A percentile compares a stretch with the other conserved stretches of the same genome.
These are phyloP conservation scores for Hymenoscyphus scutula DNA, from an alignment of 2,329 filamentous ascomycete species.

Conservation along the genomic window DNA sequence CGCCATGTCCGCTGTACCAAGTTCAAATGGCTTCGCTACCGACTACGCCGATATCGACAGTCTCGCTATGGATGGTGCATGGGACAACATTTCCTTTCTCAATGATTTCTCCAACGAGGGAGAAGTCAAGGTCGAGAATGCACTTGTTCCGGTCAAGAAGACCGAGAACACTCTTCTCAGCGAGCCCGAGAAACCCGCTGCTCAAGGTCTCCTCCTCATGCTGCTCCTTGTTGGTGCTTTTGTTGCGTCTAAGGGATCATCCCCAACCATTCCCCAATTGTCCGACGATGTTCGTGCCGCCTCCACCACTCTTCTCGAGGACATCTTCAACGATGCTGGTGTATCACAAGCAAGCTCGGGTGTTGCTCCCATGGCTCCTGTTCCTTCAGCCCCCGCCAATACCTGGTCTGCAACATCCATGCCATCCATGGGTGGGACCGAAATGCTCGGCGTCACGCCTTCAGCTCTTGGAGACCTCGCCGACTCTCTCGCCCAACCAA, in stretches of 20 bases:
- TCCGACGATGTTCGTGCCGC: constrained; percentile 78
- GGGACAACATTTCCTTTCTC: constrained; percentile 80
- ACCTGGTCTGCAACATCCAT: constrained; percentile 44
- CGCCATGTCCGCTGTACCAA: constrained; percentile 50
- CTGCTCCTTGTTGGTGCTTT: constrained; percentile 95
- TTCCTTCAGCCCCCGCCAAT: constrained; percentile 52
- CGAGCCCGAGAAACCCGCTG: constrained; percentile 61
- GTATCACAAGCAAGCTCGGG: constrained; percentile 46
- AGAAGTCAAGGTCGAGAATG: constrained; percentile 57
- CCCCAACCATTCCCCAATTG: constrained; percentile 71
- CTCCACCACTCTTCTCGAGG: constrained; percentile 74
- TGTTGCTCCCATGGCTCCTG: constrained; percentile 46
- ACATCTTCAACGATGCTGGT: constrained; percentile 77
- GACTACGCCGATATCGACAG: constrained; percentile 81
- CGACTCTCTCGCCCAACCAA: constrained; percentile 68
- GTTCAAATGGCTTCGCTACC: constrained; percentile 62
- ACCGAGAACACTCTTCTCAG: constrained; percentile 43
- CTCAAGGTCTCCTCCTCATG: constrained; percentile 87
- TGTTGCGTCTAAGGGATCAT: constrained; percentile 80
- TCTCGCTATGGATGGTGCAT: constrained; percentile 75
- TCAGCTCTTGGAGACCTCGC: constrained; percentile 66
- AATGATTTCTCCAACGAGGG: constrained; percentile 65
- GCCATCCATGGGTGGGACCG: constrained; percentile 42
- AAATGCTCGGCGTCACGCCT: constrained; percentile 51
- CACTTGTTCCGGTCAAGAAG: constrained; percentile 53